Evolutionary conservation across 805 yeast genomes (phyloP), one percentile per base, ranked within the genome.

Genomic region (Saccharomycopsis schoenii): DNA sequence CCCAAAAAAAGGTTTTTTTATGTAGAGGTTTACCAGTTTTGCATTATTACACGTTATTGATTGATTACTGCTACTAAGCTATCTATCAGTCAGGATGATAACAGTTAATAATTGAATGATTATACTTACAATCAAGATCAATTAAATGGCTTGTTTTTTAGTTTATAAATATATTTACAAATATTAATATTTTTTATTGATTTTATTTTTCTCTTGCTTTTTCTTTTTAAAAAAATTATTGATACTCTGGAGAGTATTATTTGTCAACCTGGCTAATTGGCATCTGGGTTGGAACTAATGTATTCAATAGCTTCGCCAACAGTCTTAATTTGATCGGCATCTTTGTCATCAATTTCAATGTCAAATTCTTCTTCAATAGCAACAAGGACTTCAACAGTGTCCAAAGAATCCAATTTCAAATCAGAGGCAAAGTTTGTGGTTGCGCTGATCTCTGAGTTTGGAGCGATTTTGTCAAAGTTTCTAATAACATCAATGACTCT

Each of bases 231-330:
- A 47, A 21, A 47, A 21, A 24, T 8, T 12, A 24, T 5, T 4
- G 25, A n/a, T 57, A 29, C 6, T 29, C 34, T 29, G 34, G 34
- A 29, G 6, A 29, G 34, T 29, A 29, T 29, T 29, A 29, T 29
- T 29, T 29, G 34, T 29, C 34, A 29, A 29, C 34, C 34, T 29
- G 6, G 34, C 34, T 51, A 64, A 55, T 57, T 55, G 79, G 82
- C 65, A 77, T 77, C 72, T n/a, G 74, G 73, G 72, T 83, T 85
- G 67, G 82, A 80, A 65, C 77, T 77, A 67, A 90, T 87, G 76
- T 88, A 85, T 68, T 88, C 86, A 67, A 88, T 80, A 61, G 96
- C 96, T 76, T 89, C 93, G 67, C 87, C 86, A 65, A 90, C 89
- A 57, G 96, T 87, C 76, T 85, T 86, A 74, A 90, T 86, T 71